These are phyloP conservation scores for Cordyceps militaris DNA, from an alignment of 2,329 filamentous ascomycete species.

Conservation along the genomic window DNA sequence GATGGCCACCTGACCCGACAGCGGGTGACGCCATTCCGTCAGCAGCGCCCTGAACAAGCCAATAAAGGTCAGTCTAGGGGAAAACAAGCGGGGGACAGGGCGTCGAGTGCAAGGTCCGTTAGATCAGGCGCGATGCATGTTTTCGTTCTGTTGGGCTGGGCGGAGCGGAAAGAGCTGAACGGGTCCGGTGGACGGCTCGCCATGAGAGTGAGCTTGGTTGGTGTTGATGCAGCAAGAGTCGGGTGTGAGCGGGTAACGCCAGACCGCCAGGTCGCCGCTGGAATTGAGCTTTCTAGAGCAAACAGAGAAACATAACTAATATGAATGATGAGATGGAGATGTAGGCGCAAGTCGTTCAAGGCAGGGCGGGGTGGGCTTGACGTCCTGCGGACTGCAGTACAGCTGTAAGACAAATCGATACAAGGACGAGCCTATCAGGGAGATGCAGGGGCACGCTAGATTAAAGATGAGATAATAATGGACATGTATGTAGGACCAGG, in stretches of 20 bases:
- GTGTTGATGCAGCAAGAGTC: not conserved
- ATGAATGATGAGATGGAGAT: not conserved
- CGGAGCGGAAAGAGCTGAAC: not conserved
- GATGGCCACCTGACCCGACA: slow-evolving; percentile 2
- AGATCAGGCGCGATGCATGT: not conserved
- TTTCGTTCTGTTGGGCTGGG: not conserved
- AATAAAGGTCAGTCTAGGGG: not conserved
- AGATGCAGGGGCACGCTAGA: not conserved
- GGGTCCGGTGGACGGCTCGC: not conserved
- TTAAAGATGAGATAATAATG: not conserved
- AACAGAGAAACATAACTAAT: not conserved
- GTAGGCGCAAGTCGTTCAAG: not conserved
- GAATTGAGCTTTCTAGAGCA: not conserved
- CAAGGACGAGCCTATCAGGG: not conserved
- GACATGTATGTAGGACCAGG: not conserved
- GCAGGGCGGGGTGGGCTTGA: not conserved
- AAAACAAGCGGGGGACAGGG: not conserved
- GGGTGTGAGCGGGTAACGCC: not conserved
- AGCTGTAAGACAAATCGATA: not conserved
- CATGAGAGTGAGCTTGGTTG: not conserved
- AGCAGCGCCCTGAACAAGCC: not conserved
- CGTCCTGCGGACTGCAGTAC: not conserved
- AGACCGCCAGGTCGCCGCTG: not conserved
- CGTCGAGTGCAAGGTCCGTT: not conserved
- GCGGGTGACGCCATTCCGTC: slow-evolving; percentile 8